Percentiles rank a stretch among this genome's conserved stretches.
Conservation (phyloP, 148 eudicot species). For the Fagopyrum tataricum region DNA sequence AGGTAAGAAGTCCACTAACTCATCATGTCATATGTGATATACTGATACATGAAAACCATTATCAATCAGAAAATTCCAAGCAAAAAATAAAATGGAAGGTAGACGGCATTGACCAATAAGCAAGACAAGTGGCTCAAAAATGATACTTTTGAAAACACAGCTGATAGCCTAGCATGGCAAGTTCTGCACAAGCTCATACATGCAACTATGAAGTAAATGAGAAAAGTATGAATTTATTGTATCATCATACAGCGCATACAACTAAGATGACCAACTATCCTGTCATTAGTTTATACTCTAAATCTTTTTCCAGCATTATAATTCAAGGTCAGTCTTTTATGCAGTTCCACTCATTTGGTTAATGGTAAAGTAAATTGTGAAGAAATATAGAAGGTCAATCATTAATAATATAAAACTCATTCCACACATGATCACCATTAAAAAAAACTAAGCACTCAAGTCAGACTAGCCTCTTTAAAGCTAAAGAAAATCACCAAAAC, state of each 20-base stretch:
- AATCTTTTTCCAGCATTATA: neutral
- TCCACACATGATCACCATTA: neutral
- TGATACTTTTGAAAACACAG: neutral
- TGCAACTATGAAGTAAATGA: neutral
- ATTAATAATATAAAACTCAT: neutral
- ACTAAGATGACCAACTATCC: neutral
- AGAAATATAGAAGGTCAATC: neutral
- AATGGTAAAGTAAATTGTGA: neutral
- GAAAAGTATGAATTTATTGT: neutral
- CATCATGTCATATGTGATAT: neutral
- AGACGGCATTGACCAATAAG: neutral
- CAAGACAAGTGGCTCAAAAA: neutral
- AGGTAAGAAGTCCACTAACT: neutral
- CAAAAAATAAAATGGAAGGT: neutral
- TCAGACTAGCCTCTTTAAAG: neutral
- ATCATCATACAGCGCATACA: neutral
- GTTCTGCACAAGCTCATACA: neutral
- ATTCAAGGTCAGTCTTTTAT: neutral
- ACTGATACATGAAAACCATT: neutral
- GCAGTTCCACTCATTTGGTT: neutral
- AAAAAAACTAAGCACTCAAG: neutral
- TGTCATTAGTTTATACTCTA: neutral
- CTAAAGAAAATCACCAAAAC: neutral
- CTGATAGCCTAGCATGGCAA: neutral
- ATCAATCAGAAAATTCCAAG: neutral